Base-by-base conservation (phyloP, 2,329 filamentous ascomycete species). In the Diaporthe ilicicola region DNA sequence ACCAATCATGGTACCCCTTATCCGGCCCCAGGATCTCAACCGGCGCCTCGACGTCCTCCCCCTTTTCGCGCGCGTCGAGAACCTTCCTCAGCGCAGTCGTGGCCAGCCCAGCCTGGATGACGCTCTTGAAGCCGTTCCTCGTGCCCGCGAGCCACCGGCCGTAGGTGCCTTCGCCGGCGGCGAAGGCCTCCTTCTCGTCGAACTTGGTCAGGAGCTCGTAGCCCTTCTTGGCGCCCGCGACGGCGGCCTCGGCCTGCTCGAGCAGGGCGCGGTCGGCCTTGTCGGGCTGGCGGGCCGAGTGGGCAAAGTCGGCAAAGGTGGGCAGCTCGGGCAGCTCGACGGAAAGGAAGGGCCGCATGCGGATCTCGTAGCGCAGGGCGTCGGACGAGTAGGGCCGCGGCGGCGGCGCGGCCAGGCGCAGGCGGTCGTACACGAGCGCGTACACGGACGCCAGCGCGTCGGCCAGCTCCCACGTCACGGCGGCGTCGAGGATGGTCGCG, bases 271-370 rank as follows among this genome's bases (percentile, higher is more conserved):
- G 59, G 1, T 82, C 81, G 3, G 81, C 74, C 7, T 78, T 78
- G 19, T 83, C 81, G 0, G 81, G 76, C 75, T 86, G 84, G 24
- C 74, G 75, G 7, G 82, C 81, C n/a, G 84, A 83, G 6, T 75
- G 74, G 10, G 79, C 75, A 73, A 93, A 94, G 17, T 90, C 88
- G 8, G 89, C 88, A 73, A 89, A 92, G 0, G 88, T 82, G 0
- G 93, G 90, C 15, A 93, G 84, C 71, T 90, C 87, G 0, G 94
- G 93, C 2, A 93, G 85, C 12, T 88, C 87, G 69, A 97, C 87
- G 9, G 84, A 79, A 1, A 91, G 84, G 77, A 97, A 97, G 0
- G 94, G 93, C 76, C 92, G 93, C 93, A 97, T 96, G 71, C 95
- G 92, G 12, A 97, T 83, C 74, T 96, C 92, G 79, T 96, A 95